phyloP scores from a whole-genome alignment of 257 asterid species.

The Fraxinus excelsior region DNA sequence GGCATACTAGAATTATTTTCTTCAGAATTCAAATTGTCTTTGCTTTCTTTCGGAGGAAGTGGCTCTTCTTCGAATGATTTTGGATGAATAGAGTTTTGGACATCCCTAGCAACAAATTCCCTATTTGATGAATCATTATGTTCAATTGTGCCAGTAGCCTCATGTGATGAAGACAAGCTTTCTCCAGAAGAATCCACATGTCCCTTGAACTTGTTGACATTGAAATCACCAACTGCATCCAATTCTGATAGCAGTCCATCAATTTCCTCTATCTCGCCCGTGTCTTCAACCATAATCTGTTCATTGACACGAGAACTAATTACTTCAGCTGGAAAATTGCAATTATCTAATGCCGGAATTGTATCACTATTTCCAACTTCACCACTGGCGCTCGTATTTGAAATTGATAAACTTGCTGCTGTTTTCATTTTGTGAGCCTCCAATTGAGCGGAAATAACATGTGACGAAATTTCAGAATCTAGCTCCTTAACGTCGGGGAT shows the following conservation, averaged over 20 bases:
- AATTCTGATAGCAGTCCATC: slow-evolving; percentile 69
- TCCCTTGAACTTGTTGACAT: slow-evolving; percentile 39
- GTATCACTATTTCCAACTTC: slow-evolving; percentile 1
- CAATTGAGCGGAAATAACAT: slow-evolving; percentile 25
- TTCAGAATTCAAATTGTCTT: slow-evolving; percentile 25
- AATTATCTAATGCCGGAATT: slow-evolving; percentile 35
- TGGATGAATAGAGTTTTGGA: slow-evolving; percentile 26
- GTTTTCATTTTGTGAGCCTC: slow-evolving; percentile 10
- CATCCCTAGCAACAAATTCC: slow-evolving; percentile 34
- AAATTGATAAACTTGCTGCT: neutral
- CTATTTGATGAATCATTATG: slow-evolving; percentile 30
- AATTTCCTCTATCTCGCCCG: slow-evolving; percentile 64
- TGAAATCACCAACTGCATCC: slow-evolving; percentile 77
- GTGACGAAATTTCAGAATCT: slow-evolving; percentile 27
- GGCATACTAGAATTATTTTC: slow-evolving; percentile 30
- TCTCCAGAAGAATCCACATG: slow-evolving; percentile 34
- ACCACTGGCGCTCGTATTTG: neutral
- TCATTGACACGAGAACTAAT: slow-evolving; percentile 37
- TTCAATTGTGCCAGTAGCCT: slow-evolving; percentile 30
- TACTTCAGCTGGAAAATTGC: slow-evolving; percentile 44
- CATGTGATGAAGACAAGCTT: slow-evolving; percentile 30
- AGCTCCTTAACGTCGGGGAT: slow-evolving; percentile 29
- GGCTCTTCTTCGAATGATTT: slow-evolving; percentile 27
- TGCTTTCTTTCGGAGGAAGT: slow-evolving; percentile 10
- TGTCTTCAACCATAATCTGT: slow-evolving; percentile 53